A percentile compares a stretch with the other conserved stretches of the same genome.
Evolutionary conservation across 1,284 basidiomycete species (phyloP).

Genomic region (Cutaneotrichosporon arboriforme): DNA sequence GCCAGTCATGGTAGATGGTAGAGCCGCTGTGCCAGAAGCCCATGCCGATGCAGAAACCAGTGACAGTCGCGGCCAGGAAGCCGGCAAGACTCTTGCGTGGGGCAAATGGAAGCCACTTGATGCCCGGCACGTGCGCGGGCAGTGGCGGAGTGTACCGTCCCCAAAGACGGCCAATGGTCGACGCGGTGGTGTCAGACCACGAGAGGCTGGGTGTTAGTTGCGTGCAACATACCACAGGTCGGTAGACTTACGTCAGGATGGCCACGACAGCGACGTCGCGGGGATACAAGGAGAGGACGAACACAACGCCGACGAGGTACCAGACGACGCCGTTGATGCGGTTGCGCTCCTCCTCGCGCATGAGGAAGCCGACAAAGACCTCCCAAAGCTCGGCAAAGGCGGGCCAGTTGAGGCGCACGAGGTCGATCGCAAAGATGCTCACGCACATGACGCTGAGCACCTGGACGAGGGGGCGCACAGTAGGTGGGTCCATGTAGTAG

Average conservation of each 20-base stretch:
- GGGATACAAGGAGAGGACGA: conserved; percentile 72
- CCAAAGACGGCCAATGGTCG: conserved; percentile 82
- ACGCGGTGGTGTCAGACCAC: conserved; percentile 95
- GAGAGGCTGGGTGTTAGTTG: conserved; percentile 61
- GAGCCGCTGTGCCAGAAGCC: conserved; percentile 66
- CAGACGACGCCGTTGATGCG: conserved; percentile 84
- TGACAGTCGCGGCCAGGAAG: conserved; percentile 74
- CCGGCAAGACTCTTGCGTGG: conserved; percentile 64
- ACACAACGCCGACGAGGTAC: conserved; percentile 88
- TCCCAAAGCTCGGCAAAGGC: conserved; percentile 74
- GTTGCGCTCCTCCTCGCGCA: conserved; percentile 88
- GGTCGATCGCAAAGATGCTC: conserved; percentile 68
- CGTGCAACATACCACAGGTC: background rate
- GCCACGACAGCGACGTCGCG: conserved; percentile 81
- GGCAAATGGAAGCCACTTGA: conserved; percentile 40
- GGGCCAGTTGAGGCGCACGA: conserved; percentile 66
- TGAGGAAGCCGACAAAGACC: conserved; percentile 71
- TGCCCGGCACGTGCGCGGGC: conserved; percentile 52
- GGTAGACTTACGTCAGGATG: conserved; percentile 68
- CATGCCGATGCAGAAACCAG: conserved; percentile 66
- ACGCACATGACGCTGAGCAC: conserved; percentile 63
- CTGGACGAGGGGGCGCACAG: conserved; percentile 56
- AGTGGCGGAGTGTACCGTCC: conserved; percentile 71
- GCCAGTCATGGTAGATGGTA: conserved; percentile 50
- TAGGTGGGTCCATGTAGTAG: conserved; percentile 47